Conservation (phyloP, 441 rosid genomes). For the Pelargonium citronellum region DNA sequence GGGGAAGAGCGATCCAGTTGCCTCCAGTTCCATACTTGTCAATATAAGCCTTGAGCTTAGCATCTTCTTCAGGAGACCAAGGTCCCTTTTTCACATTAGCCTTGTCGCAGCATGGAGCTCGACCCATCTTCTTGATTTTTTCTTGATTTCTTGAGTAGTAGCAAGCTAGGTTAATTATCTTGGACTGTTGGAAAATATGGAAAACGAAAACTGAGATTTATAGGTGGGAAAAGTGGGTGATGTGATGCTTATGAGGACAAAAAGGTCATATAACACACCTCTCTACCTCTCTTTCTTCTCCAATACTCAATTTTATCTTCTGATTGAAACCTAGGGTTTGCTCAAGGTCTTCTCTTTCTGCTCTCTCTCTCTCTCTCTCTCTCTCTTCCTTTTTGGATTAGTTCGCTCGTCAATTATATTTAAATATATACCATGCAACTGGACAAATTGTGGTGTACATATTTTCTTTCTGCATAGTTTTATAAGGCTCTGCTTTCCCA, state of each 20-base stretch:
- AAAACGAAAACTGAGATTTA: neutral
- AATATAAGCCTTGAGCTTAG: conserved; percentile 85
- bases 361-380: no score
- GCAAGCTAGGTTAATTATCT: no score
- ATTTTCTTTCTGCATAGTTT: neutral
- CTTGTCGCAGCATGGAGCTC: conserved; percentile 98
- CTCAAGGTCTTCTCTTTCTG: no score
- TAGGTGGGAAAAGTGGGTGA: neutral
- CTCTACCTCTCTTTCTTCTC: neutral
- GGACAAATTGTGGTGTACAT: neutral
- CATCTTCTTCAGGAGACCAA: no score
- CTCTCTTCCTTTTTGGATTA: no score
- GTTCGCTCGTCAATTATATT: no score
- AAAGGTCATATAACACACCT: no score
- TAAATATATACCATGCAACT: neutral
- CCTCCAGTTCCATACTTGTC: conserved; percentile 82
- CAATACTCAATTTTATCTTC: no score
- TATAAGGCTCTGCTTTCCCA: neutral
- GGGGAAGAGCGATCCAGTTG: no score
- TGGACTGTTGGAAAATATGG: neutral
- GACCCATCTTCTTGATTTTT: conserved; percentile 71
- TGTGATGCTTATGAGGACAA: no score
- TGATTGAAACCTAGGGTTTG: no score
- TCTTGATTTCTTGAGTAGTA: no score
- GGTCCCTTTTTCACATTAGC: conserved; percentile 93